Evolutionary conservation across 495 filamentous ascomycete genomes (phyloP), one percentile per base, ranked within the genome.

Genomic region (Clavariopsis aquatica): DNA sequence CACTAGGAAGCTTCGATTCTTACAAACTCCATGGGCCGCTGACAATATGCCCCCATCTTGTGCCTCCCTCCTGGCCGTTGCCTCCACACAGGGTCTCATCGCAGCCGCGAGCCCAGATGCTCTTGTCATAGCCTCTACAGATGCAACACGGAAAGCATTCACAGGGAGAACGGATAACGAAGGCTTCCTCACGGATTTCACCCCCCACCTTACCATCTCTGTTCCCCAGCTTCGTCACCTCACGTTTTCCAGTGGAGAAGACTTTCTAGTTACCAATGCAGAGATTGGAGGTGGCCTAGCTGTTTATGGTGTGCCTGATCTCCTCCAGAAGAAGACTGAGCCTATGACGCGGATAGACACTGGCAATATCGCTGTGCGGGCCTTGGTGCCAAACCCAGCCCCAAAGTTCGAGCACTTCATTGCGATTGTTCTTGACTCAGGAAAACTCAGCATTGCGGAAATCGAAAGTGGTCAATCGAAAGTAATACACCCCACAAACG

Each of bases 91-190:
- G 76, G 92, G 91, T 20, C 78, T 98, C 6, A 80, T 97, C 45
- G 94, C 92, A 53, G 95, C 92, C 47, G 94, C 91, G 55, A 87
- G 89, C 12, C 93, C 93, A 27, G 87, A 94, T 67, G 79, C 82
- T 46, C 80, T 99, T 1, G 77, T 89, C 51, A 72, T 99, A 52
- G 87, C 91, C 12, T 87, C 80, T 10, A 92, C 92, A n/a, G 84
- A 90, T 26, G 80, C 86, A 1, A 81, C 96, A 24, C 85, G 93
- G 64, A 85, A 90, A 66, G 85, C 89, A 0, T 96, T 95, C 68
- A 78, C 56, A 19, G 51, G 64, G 15, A 68, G 76, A 12, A 76
- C 82, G 41, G 77, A 78, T 24, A 83, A 80, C 59, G 84, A 81
- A 67, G 85, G 90, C 65, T 78, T 55, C 12, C 29, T 85, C 41